Evolutionary conservation across 768 basidiomycete genomes (phyloP), one percentile per base, ranked within the genome.

Genomic region (Lentinula boryana): DNA sequence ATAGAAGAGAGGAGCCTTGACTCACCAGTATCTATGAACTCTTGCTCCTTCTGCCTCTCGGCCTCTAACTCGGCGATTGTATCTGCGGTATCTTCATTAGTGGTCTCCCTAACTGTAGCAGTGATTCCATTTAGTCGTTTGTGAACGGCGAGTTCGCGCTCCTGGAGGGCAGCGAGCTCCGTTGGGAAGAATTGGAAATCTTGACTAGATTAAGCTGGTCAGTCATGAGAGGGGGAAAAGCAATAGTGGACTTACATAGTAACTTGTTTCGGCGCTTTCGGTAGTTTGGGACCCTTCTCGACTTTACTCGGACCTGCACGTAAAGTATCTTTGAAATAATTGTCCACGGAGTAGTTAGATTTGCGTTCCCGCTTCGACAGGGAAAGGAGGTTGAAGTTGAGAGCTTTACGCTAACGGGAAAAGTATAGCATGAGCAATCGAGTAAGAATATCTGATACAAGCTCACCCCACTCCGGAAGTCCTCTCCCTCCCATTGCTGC

Each of bases 101-200:
- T 86, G 4, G 87, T 70, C 41, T 94, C 93, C 13, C 89, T 83
- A 2, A 81, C 49, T 0, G 84, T 83, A 0, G 85, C 87, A 9
- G 76, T 60, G 41, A 92, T 88, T 2, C 86, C 86, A 60, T 91
- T 90, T 58, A 83, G 67, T 52, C 86, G 78, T 87, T 90, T 90
- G 71, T 87, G 87, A 10, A 87, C 91, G 0, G 88, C 88, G 18
- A 89, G 76, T 72, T 98, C 96, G 59, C 87, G 83, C 66, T 96
- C 93, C 69, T 98, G 95, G 31, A 98, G 76, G 66, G 85, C 86
- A 4, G 85, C 80, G 10, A 98, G 73, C 56, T 87, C 80, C 0
- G 86, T 83, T 6, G 95, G 90, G 77, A 92, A 98, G 80, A 99
- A 98, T 69, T 99, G 96, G 81, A 94, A 96, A 71, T 97, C 96